A percentile compares a stretch with the other conserved stretches of the same genome.
Evolutionary conservation across 352 stramenopile species (phyloP).

Genomic region (Phytophthora hybrid): DNA sequence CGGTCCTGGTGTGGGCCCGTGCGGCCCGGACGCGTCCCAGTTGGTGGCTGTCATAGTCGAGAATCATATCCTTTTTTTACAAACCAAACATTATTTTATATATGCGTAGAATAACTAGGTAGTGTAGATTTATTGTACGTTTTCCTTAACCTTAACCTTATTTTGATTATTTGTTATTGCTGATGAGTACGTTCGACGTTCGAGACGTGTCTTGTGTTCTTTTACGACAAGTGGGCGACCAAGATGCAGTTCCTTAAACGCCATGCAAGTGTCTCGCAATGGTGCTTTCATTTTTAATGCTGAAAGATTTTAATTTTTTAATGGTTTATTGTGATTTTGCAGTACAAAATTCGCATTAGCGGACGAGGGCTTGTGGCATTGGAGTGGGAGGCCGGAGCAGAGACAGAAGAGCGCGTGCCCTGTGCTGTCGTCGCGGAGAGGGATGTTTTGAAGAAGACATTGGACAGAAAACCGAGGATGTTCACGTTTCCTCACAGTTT

Average conservation of each 20-base stretch:
- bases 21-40: conserved; percentile 54
- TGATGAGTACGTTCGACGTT: conserved; percentile 48
- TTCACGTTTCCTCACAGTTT: conserved; percentile 52
- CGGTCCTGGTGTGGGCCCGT: conserved; percentile 66
- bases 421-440: conserved; percentile 71
- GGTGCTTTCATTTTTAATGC: not conserved
- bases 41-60: conserved; percentile 65
- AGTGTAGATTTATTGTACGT: not conserved
- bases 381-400: conserved; percentile 66
- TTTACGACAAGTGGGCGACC: conserved; percentile 80
- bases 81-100: not conserved
- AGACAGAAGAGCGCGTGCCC: conserved; percentile 66
- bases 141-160: conserved; percentile 39
- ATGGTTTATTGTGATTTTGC: conserved; percentile 6
- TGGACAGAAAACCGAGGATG: conserved; percentile 40
- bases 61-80: conserved; percentile 50
- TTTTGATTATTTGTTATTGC: not conserved
- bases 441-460: conserved; percentile 60
- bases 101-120: not conserved
- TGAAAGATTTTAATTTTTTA: not conserved
- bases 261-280: conserved; percentile 69
- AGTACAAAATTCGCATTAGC: conserved; percentile 72
- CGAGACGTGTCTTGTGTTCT: conserved; percentile 65
- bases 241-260: conserved; percentile 69
- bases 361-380: conserved; percentile 62